phyloP scores from a whole-genome alignment of 1,284 basidiomycete genomes.

The Cryptococcus sp. region DNA sequence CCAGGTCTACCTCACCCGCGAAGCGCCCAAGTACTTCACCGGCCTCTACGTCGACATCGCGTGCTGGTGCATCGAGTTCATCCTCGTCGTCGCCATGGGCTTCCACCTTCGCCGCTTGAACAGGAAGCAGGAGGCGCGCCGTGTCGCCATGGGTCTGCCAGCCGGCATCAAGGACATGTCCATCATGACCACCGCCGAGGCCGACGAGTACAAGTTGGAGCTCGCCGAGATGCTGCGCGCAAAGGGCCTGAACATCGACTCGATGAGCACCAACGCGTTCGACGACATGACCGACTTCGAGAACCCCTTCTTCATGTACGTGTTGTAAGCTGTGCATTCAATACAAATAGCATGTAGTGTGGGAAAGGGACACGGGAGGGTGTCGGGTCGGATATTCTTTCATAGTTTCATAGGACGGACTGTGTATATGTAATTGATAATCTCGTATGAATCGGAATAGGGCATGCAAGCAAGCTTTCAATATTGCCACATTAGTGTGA shows the following conservation, averaged over 20 bases:
- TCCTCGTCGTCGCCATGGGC: conserved; percentile 44
- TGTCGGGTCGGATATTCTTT: no score
- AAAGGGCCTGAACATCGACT: conserved; percentile 22
- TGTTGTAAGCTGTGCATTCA: conserved; percentile 12
- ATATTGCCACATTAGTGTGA: no score
- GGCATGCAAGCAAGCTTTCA: no score
- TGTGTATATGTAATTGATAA: no score
- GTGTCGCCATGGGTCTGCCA: conserved; percentile 44
- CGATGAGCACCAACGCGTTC: conserved; percentile 29
- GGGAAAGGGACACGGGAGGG: no score
- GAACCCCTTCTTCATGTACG: conserved; percentile 31
- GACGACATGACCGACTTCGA: conserved; percentile 41
- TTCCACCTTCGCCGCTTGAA: conserved; percentile 45
- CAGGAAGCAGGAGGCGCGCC: conserved; percentile 37
- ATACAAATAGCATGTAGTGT: no score
- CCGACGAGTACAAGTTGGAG: conserved; percentile 35
- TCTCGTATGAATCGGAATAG: no score
- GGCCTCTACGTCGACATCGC: conserved; percentile 48
- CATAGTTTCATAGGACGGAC: no score
- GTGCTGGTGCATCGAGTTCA: conserved; percentile 27
- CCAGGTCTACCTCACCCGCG: conserved; percentile 42
- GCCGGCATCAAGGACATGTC: conserved; percentile 47
- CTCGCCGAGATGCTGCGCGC: conserved; percentile 22
- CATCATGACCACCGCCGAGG: conserved; percentile 28
- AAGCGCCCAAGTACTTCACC: conserved; percentile 41